These are phyloP conservation scores for Eutypa lata DNA, from an alignment of 2,329 filamentous ascomycete species.

Conservation along the genomic window DNA sequence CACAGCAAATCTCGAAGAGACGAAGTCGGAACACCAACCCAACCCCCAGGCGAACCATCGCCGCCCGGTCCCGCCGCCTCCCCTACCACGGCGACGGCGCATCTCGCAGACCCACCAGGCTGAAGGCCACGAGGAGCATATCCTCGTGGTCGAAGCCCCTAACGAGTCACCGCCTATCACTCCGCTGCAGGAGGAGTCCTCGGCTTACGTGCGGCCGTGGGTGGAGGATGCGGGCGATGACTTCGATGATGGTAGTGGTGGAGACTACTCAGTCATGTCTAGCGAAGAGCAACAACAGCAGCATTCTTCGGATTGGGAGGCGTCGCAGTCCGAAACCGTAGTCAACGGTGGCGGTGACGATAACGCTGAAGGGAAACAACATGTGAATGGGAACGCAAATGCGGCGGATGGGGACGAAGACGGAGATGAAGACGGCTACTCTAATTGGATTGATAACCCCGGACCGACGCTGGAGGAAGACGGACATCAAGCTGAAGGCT, in stretches of 20 bases:
- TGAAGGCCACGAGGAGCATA: slow-evolving; percentile 22
- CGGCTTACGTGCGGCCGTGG: slow-evolving; percentile 24
- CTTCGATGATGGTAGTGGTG: no score
- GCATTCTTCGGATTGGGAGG: no score
- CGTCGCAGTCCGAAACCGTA: background rate
- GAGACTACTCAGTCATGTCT: no score
- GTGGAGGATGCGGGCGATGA: slow-evolving; percentile 23
- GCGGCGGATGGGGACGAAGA: slow-evolving; percentile 4
- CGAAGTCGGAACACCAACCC: slow-evolving; percentile 13
- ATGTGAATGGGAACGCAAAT: background rate
- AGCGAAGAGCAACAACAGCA: no score
- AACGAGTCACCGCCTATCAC: slow-evolving; percentile 28
- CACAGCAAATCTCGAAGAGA: slow-evolving; percentile 16
- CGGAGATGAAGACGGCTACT: slow-evolving; percentile 26
- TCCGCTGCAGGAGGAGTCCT: slow-evolving; percentile 13
- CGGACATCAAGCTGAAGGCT: background rate
- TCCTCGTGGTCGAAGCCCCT: slow-evolving; percentile 29
- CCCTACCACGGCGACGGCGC: slow-evolving; percentile 26
- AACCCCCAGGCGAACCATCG: slow-evolving; percentile 3
- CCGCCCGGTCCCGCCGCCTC: slow-evolving; percentile 23
- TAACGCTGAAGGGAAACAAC: no score
- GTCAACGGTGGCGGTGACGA: background rate
- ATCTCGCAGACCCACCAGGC: slow-evolving; percentile 24
- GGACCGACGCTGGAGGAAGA: slow-evolving; percentile 17
- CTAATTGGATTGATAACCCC: slow-evolving; percentile 27